Evolutionary conservation across 2,329 filamentous ascomycete species (phyloP), one percentile per base, ranked within the genome.

Genomic region (Cryphonectria radicalis): DNA sequence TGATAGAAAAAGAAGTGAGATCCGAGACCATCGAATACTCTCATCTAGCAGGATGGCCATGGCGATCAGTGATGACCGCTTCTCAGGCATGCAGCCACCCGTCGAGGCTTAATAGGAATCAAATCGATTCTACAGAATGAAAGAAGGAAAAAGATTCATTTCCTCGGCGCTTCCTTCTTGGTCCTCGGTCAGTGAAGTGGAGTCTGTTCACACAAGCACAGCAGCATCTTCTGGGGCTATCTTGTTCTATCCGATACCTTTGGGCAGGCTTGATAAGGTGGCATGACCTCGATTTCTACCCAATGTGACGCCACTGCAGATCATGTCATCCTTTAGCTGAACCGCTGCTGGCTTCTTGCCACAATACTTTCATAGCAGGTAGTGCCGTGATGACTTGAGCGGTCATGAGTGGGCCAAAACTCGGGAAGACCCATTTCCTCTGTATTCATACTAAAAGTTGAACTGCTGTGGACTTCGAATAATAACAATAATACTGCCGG

Each of bases 101-200:
- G 69, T n/a, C 40, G 35, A 32, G 59, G 1, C 32, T 40, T 40
- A 19, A 3, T 37, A 62, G 13, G 25, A 32, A 35, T 17, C 3
- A 3, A 59, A 28, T 32, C 40, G 17, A 37, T 4, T 37, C 19
- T 62, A 14, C 8, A 2, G 1, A 11, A 62, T 19, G 40, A 7
- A 22, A 19, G 19, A 3, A 40, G 22, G 40, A 50, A 28, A 37
- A 59, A 59, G 8, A 40, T 42, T n/a, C 1, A 13, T 57, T 60
- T 13, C 37, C 28, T 28, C 22, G 40, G 13, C 7, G n/a, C 53
- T 28, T 70, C 57, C 37, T 50, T 35, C 66, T 25, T 11, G 19
- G 14, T 35, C 22, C n/a, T 68, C 71, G 64, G 60, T 70, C 22
- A 65, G 71, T 57, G 66, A 40, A 62, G 63, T 42, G 42, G n/a